Percentiles rank a stretch among this genome's conserved stretches.
phyloP scores from a whole-genome alignment of 2,329 filamentous ascomycete genomes.

The Clarireedia monteithiana region DNA sequence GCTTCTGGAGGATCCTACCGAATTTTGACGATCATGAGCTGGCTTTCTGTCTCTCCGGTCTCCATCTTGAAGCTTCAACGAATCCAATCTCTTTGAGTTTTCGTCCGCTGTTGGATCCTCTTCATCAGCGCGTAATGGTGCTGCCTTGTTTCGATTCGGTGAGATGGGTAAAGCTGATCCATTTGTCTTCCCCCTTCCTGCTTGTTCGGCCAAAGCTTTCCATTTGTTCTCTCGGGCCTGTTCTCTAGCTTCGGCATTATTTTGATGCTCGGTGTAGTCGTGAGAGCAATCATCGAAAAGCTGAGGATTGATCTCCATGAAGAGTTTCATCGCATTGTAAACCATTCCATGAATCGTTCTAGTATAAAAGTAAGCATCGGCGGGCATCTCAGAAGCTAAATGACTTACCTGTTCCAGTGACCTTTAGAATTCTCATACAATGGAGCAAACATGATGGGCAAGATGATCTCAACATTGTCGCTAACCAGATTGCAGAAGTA shows the following conservation, averaged over 20 bases:
- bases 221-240: conserved; percentile 78
- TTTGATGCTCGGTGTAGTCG: conserved; percentile 94
- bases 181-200: conserved; percentile 55
- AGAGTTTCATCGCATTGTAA: conserved; percentile 99
- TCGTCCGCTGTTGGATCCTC: conserved; percentile 73
- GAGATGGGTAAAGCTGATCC: conserved; percentile 31
- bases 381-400: conserved; percentile 4
- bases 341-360: conserved; percentile 99
- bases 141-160: conserved; percentile 33
- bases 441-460: conserved; percentile 98
- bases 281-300: conserved; percentile 98
- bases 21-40: conserved; percentile 53
- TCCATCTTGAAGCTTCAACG: conserved; percentile 81
- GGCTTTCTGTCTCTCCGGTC: conserved; percentile 50
- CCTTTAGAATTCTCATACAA: conserved; percentile 98
- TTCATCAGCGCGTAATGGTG: conserved; percentile 57
- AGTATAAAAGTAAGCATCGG: conserved; percentile 27
- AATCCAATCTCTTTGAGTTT: conserved; percentile 80
- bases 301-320: conserved; percentile 99
- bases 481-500: conserved; percentile 99
- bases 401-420: conserved; percentile 80
- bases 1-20: conserved; percentile 39
- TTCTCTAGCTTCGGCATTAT: conserved; percentile 79
- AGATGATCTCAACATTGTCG: conserved; percentile 96
- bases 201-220: conserved; percentile 77